Percentiles rank a stretch among this genome's conserved stretches.
phyloP scores from a whole-genome alignment of 768 basidiomycete species.

The Auricularia cornea region DNA sequence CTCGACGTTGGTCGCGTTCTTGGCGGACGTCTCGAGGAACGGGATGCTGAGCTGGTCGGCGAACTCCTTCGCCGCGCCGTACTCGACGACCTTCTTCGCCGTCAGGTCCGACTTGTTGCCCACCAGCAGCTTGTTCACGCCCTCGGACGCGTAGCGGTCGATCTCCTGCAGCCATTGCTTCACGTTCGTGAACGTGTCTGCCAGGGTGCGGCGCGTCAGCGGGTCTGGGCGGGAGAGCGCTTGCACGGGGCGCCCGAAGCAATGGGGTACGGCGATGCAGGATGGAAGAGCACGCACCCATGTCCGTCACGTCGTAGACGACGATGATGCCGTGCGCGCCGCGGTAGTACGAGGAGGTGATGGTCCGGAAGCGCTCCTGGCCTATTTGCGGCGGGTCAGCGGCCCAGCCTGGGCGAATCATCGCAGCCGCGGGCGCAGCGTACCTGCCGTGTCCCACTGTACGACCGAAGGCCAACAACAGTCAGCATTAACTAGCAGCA shows the following conservation, averaged over 20 bases:
- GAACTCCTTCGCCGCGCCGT: conserved; percentile 87
- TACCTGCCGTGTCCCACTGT: conserved; percentile 97
- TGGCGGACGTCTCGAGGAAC: conserved; percentile 98
- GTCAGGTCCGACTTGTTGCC: conserved; percentile 99
- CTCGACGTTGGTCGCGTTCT: conserved; percentile 97
- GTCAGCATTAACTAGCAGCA: conserved; percentile 8
- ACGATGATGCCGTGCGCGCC: conserved; percentile 98
- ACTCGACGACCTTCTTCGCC: conserved; percentile 92
- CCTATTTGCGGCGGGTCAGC: conserved; percentile 40
- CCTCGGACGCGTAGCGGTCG: conserved; percentile 93
- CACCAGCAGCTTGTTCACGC: conserved; percentile 96
- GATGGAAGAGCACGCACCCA: conserved; percentile 37
- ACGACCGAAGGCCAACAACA: conserved; percentile 3
- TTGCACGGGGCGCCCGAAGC: too few species aligned
- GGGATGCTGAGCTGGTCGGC: conserved; percentile 90
- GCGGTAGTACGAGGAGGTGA: conserved; percentile 98
- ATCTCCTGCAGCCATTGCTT: conserved; percentile 95
- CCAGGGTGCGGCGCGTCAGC: too few species aligned
- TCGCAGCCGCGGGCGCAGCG: conserved; percentile 11
- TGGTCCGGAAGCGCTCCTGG: conserved; percentile 97
- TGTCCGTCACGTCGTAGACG: conserved; percentile 97
- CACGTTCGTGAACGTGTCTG: conserved; percentile 91
- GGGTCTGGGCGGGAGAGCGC: too few species aligned
- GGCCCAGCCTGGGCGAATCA: background rate
- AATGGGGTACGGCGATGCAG: too few species aligned